Conservation (phyloP, 495 filamentous ascomycete species). For the Lentithecium fluviatile region DNA sequence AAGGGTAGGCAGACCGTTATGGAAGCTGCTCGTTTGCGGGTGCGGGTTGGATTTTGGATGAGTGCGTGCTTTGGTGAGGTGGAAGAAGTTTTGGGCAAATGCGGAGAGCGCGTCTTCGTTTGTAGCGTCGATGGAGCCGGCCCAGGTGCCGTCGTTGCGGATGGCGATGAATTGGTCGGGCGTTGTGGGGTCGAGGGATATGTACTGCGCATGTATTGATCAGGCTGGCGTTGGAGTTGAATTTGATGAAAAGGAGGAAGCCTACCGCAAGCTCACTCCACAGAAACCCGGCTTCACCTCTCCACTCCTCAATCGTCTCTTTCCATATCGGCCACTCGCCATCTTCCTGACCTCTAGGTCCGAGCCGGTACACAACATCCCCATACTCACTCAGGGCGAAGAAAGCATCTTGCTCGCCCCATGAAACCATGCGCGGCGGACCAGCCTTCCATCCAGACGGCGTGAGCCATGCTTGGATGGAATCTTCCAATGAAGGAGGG, state of each 20-base stretch:
- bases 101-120: slow-evolving; percentile 26
- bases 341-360: neutral
- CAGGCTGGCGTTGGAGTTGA: neutral
- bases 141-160: slow-evolving; percentile 24
- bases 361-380: slow-evolving; percentile 7
- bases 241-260: neutral
- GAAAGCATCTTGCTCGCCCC: slow-evolving; percentile 12
- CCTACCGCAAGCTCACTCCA: slow-evolving; percentile 24
- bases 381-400: slow-evolving; percentile 32
- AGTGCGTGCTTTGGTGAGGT: slow-evolving; percentile 2
- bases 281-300: slow-evolving; percentile 9
- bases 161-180: slow-evolving; percentile 31
- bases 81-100: slow-evolving; percentile 27
- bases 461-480: slow-evolving; percentile 31
- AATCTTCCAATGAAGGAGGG: slow-evolving; percentile 20
- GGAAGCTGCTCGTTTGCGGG: neutral
- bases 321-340: slow-evolving; percentile 14
- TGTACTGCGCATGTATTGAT: slow-evolving; percentile 17
- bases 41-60: slow-evolving; percentile 1
- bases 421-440: slow-evolving; percentile 22
- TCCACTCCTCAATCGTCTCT: slow-evolving; percentile 35
- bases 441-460: slow-evolving; percentile 31
- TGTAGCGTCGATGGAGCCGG: slow-evolving; percentile 31
- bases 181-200: slow-evolving; percentile 19
- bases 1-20: neutral